Percentiles rank a stretch among this genome's conserved stretches.
Evolutionary conservation across 768 basidiomycete species (phyloP).

Genomic region (Leucogyrophana mollusca): DNA sequence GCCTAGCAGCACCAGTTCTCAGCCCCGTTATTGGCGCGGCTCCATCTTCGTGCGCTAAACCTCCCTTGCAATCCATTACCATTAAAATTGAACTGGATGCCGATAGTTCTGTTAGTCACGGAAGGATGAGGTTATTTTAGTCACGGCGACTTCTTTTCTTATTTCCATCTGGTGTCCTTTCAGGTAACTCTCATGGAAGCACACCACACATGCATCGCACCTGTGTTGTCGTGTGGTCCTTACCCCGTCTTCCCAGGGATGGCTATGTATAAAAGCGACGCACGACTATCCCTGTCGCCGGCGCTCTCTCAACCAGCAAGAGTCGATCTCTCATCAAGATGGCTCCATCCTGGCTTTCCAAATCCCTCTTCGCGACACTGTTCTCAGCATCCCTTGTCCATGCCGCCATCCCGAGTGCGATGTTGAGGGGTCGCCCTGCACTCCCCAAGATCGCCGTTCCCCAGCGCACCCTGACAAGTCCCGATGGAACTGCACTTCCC

Average conservation of each 20-base stretch:
- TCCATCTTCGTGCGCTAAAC: no score
- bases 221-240: neutral
- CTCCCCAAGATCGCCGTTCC: slow-evolving; percentile 13
- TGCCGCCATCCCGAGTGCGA: slow-evolving; percentile 18
- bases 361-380: neutral
- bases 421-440: slow-evolving; percentile 16
- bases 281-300: neutral
- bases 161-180: neutral
- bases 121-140: neutral
- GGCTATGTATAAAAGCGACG: neutral
- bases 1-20: no score
- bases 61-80: no score
- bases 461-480: slow-evolving; percentile 10
- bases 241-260: neutral
- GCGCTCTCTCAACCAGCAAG: neutral
- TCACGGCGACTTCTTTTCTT: neutral
- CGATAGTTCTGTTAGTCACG: neutral
- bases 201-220: neutral
- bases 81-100: no score
- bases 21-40: no score
- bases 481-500: slow-evolving; percentile 25
- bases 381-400: slow-evolving; percentile 7
- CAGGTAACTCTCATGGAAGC: neutral
- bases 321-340: neutral
- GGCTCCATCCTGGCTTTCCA: neutral